A percentile compares a stretch with the other conserved stretches of the same genome.
These are phyloP conservation scores for Cercospora berteroae DNA, from an alignment of 2,329 filamentous ascomycete species.

Conservation along the genomic window DNA sequence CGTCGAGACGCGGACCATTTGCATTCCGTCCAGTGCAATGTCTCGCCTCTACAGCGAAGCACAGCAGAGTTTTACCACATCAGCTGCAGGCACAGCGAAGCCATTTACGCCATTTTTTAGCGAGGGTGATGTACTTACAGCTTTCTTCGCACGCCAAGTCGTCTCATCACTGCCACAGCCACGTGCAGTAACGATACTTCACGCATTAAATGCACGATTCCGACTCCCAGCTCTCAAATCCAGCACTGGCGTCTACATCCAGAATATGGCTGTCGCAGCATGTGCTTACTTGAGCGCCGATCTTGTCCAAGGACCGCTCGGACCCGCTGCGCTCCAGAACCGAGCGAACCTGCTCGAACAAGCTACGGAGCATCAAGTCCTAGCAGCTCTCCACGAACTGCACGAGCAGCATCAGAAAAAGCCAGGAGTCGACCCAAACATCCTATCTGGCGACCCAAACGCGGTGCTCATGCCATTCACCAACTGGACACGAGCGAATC, in stretches of 20 bases:
- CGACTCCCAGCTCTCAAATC: conserved; percentile 18
- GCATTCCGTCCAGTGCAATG: not conserved
- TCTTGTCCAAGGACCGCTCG: not conserved
- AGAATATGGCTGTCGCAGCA: not conserved
- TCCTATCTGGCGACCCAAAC: conserved; percentile 21
- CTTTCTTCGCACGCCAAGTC: conserved; percentile 41
- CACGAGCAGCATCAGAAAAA: not conserved
- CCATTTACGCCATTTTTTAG: not conserved
- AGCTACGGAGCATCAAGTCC: not conserved
- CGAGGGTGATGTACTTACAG: conserved; percentile 33
- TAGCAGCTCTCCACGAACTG: not conserved
- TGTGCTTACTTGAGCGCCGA: not conserved
- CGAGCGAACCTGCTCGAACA: not conserved
- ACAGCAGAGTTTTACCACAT: not conserved
- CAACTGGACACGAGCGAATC: conserved; percentile 43
- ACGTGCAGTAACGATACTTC: conserved; percentile 41
- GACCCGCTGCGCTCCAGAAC: not conserved
- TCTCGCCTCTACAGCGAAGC: not conserved
- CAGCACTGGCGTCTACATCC: not conserved
- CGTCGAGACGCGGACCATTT: not conserved
- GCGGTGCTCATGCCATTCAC: conserved; percentile 37
- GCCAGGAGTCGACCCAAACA: not conserved
- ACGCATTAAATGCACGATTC: conserved; percentile 45
- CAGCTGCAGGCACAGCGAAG: not conserved
- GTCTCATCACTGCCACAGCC: conserved; percentile 24